Evolutionary conservation across 2,329 filamentous ascomycete genomes (phyloP), one percentile per base, ranked within the genome.

Genomic region (Colletotrichum chlorophyti): DNA sequence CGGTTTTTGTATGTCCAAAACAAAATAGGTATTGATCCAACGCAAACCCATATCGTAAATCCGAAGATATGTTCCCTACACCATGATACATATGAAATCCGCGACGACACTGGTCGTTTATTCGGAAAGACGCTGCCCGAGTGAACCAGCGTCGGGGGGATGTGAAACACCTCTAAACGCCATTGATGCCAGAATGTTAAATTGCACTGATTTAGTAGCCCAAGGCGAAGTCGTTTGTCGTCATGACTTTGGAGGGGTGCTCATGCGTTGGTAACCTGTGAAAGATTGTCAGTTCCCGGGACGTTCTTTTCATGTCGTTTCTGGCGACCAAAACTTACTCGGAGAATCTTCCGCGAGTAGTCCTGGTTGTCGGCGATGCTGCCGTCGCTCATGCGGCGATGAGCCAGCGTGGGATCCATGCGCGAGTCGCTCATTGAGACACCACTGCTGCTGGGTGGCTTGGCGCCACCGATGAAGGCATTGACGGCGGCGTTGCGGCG

Each of bases 361-460:
- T 98, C 94, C 76, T 96, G 88, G 76, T 97, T 96, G 74, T 98
- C 94, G 49, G 93, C 94, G 74, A 98, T 97, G 75, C 93, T 97
- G 66, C 94, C 94, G 69, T 95, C 91, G 76, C 94, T 97, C 78
- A 94, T 84, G 74, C 93, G 86, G 70, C 92, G 84, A 66, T 93
- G 86, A 58, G 89, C 88, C 83, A 96, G 88, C 64, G 93, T 88
- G 7, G 93, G 92, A 65, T 98, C 94, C 55, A 97, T 86, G 53
- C 94, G 87, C 37, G 91, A 88, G 71, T 98, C 94, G 12, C 86
- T 86, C 76, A 91, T 88, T 9, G 91, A 91, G 75, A 86, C 75
- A 61, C 81, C 81, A 61, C 88, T 84, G 71, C 85, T 83, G 76
- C 83, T 87, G 54, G 78, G 77, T 2, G 87, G 85, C 31, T 87